A percentile compares a stretch with the other conserved stretches of the same genome.
phyloP scores from a whole-genome alignment of 257 asterid species.

The Paraleonurus japonicus region DNA sequence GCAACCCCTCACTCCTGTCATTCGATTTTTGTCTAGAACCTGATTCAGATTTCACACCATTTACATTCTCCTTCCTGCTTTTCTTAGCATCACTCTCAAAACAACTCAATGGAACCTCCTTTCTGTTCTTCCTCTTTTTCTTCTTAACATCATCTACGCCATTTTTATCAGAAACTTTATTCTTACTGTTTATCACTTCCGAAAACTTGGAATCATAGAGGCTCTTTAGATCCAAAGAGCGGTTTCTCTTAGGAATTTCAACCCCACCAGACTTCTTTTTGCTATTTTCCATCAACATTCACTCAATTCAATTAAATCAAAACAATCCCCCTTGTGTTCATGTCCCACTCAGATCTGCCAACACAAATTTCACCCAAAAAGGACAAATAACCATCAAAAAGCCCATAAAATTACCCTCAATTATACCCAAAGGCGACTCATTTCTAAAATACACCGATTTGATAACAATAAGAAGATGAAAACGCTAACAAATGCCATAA shows the following conservation, averaged over 20 bases:
- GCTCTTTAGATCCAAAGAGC: conserved; percentile 84
- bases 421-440: conserved; percentile 25
- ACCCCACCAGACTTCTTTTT: conserved; percentile 48
- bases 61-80: conserved; percentile 51
- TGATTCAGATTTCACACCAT: conserved; percentile 36
- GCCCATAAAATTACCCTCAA: conserved; percentile 22
- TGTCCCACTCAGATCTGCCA: conserved; percentile 77
- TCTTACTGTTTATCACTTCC: conserved; percentile 38
- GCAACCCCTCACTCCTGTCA: conserved; percentile 37
- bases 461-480: conserved; percentile 18
- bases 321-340: conserved; percentile 39
- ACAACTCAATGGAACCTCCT: conserved; percentile 55
- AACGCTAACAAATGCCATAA: conserved; percentile 25
- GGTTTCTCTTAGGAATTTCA: conserved; percentile 65
- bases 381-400: conserved; percentile 24
- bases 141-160: conserved; percentile 43
- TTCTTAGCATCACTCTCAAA: conserved; percentile 53
- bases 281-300: conserved; percentile 73
- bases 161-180: conserved; percentile 34
- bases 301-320: conserved; percentile 51
- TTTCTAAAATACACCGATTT: conserved; percentile 29
- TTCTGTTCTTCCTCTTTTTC: conserved; percentile 58
- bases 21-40: conserved; percentile 35
- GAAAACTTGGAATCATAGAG: conserved; percentile 54
- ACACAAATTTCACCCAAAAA: conserved; percentile 38